These are phyloP conservation scores for Calonectria crousiana DNA, from an alignment of 2,329 filamentous ascomycete species.

Conservation along the genomic window DNA sequence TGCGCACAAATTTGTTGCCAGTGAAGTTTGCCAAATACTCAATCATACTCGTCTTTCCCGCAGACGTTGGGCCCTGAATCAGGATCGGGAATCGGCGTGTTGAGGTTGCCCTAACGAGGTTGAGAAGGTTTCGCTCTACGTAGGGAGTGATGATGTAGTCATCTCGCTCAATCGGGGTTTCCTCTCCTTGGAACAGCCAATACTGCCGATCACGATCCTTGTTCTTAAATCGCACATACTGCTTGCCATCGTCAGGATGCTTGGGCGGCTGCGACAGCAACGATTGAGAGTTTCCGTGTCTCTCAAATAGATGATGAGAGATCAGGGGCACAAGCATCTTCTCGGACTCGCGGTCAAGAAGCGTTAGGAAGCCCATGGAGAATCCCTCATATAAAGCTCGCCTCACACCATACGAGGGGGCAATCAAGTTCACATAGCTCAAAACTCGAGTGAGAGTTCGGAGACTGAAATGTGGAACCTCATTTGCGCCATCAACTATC, in stretches of 20 bases:
- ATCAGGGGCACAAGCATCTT: conserved; percentile 83
- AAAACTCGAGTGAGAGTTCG: conserved; percentile 92
- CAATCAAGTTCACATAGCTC: conserved; percentile 87
- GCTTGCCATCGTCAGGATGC: conserved; percentile 79
- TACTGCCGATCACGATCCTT: conserved; percentile 78
- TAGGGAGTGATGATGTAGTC: conserved; percentile 98
- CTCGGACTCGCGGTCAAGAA: conserved; percentile 87
- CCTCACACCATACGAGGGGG: conserved; percentile 85
- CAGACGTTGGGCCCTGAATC: conserved; percentile 95
- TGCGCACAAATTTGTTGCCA: conserved; percentile 96
- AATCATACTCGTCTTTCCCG: conserved; percentile 99
- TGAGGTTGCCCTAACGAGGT: conserved; percentile 92
- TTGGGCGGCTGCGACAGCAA: conserved; percentile 84
- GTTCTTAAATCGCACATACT: conserved; percentile 84
- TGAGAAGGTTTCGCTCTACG: conserved; percentile 93
- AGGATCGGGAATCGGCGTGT: conserved; percentile 93
- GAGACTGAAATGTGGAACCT: conserved; percentile 96
- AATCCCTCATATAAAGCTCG: conserved; percentile 94
- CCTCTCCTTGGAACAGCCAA: conserved; percentile 84
- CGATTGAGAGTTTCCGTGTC: conserved; percentile 74
- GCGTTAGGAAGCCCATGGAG: conserved; percentile 96
- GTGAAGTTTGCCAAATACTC: conserved; percentile 97
- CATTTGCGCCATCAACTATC: conserved; percentile 93
- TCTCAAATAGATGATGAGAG: conserved; percentile 81
- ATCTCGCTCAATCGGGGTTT: conserved; percentile 74